Base-by-base conservation (phyloP, 371 early-diverging fungal genomes). In the Apophysomyces elegans region DNA sequence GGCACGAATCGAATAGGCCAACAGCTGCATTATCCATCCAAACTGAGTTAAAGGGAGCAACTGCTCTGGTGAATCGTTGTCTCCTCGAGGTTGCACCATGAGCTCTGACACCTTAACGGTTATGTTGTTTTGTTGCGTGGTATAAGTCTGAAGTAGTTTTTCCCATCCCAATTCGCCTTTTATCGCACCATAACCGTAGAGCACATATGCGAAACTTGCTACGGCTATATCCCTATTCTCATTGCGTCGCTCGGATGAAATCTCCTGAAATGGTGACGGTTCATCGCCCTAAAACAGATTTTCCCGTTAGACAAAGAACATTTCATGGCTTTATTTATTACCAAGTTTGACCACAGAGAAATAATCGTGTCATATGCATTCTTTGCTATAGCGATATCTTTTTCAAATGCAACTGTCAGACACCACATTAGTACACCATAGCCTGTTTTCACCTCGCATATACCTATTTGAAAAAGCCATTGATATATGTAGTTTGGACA, bases 381-480 rank as follows among this genome's bases (percentile, higher is more conserved):
- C 58, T 63, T 73, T 3, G 79, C 74, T n/a, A 66, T 56, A 4
- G 56, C 62, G 11, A 62, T 63, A 45, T 78, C 66, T 9, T 37
- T 12, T 43, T 78, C 81, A 41, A 75, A 67, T 2, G 74, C 79
- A 38, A 77, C 77, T 73, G 64, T 1, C n/a, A 16, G 56, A 9
- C 16, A 35, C 8, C 26, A 26, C 6, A 38, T 45, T 16, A 56
- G 26, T 14, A 7, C 38, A 56, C 8, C 1, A 6, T 6, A 9
- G 3, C 41, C 18, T 47, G 21, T 8, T 11, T 26, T 14, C 7
- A 44, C 35, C 2, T 38, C 1, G 50, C 6, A 13, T 47, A 26
- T 68, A 80, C 80, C 80, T 11, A 78, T 70, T 63, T 75, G 69
- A 54, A 74, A 77, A 13, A 81, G 44, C 77, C 79, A 81, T 56